phyloP scores from a whole-genome alignment of 371 early-diverging fungal genomes.

The Thermomucor indicae-seudaticae region DNA sequence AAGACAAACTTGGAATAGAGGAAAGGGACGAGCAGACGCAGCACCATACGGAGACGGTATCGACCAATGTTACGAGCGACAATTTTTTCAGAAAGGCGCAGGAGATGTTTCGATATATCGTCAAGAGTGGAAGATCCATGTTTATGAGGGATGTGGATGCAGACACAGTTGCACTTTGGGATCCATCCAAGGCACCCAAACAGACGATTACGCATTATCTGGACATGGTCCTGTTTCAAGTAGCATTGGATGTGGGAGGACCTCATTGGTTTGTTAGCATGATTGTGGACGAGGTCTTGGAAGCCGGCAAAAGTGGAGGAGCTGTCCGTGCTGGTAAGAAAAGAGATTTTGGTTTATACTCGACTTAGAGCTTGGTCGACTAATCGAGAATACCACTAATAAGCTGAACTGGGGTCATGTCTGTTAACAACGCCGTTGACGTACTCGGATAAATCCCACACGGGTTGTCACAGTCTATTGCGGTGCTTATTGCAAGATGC shows the following conservation, averaged over 20 bases:
- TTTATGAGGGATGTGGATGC: conserved; percentile 49
- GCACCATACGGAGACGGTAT: conserved; percentile 24
- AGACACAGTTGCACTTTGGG: conserved; percentile 27
- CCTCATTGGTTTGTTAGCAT: conserved; percentile 42
- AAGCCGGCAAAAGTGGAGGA: conserved; percentile 47
- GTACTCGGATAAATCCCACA: conserved; percentile 16
- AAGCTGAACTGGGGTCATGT: conserved; percentile 48
- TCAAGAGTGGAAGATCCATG: conserved; percentile 47
- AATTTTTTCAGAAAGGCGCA: conserved; percentile 35
- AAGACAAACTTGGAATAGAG: conserved; percentile 13
- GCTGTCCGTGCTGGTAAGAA: conserved; percentile 46
- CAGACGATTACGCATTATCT: conserved; percentile 37
- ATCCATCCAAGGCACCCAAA: conserved; percentile 12
- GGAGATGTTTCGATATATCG: conserved; percentile 42
- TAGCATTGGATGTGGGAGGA: conserved; percentile 42
- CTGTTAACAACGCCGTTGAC: conserved; percentile 37
- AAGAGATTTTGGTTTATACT: not conserved
- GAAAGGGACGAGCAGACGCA: conserved; percentile 10
- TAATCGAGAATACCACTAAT: not conserved
- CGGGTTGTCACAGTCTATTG: conserved; percentile 24
- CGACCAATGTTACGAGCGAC: conserved; percentile 23
- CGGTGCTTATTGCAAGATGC: conserved; percentile 34
- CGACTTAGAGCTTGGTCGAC: not conserved
- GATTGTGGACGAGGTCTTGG: conserved; percentile 43
- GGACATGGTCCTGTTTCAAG: conserved; percentile 45